phyloP scores from a whole-genome alignment of 2,329 filamentous ascomycete species.

The Akanthomyces muscarius region DNA sequence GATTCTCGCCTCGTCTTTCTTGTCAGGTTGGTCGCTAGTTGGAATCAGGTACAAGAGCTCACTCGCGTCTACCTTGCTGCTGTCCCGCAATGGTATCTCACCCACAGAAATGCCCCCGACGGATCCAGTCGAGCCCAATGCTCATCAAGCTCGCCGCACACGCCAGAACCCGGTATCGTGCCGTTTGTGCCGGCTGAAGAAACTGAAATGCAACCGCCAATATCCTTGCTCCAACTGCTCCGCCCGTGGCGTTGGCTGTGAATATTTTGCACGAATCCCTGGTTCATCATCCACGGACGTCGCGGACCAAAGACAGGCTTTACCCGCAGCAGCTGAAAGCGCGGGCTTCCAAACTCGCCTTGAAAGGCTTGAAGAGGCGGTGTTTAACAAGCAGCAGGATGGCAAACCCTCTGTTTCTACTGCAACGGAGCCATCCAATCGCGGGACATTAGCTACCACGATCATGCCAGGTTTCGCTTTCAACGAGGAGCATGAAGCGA shows the following conservation, averaged over 20 bases:
- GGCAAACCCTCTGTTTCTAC: neutral
- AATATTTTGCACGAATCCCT: neutral
- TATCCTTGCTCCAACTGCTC: conserved; percentile 7
- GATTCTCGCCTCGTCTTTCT: neutral
- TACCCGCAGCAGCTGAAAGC: neutral
- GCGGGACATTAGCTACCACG: neutral
- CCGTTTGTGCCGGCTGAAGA: neutral
- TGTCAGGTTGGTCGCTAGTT: too few relatives aligned
- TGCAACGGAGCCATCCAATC: neutral
- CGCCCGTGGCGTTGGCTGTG: neutral
- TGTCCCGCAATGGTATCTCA: neutral
- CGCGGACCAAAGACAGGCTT: neutral
- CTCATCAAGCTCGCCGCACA: neutral
- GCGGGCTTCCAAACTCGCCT: neutral
- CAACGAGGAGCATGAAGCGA: neutral
- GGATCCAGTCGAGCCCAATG: neutral
- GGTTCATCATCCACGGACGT: neutral
- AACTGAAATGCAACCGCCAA: conserved; percentile 8
- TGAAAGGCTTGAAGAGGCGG: conserved; percentile 2
- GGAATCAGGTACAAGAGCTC: neutral
- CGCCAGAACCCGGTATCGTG: conserved; percentile 6
- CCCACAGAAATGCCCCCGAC: neutral
- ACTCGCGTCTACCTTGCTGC: neutral
- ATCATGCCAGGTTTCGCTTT: neutral
- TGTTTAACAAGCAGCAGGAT: neutral